These are phyloP conservation scores for Gardenia jasminoides DNA, from an alignment of 257 asterid genomes.

Conservation along the genomic window DNA sequence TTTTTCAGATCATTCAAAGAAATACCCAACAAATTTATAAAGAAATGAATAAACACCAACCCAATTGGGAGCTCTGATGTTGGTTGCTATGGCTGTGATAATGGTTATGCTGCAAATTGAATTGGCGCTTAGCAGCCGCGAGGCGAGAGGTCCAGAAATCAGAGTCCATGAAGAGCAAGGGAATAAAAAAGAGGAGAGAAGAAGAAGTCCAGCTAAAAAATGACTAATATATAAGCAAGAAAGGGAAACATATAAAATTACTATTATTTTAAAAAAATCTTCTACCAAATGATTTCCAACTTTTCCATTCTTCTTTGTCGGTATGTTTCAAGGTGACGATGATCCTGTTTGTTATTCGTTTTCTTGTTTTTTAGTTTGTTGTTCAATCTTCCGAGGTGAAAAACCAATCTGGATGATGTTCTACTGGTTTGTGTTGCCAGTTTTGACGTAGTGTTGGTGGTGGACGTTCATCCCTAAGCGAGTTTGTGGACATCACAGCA, in stretches of 20 bases:
- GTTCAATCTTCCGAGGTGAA: not conserved
- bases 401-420: not conserved
- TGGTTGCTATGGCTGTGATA: slow-evolving; percentile 24
- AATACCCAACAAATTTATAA: not conserved
- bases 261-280: not conserved
- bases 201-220: slow-evolving; percentile 17
- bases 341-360: not conserved
- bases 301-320: not conserved
- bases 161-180: slow-evolving; percentile 55
- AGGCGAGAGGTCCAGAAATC: slow-evolving; percentile 77
- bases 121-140: slow-evolving; percentile 77
- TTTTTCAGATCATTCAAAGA: not conserved
- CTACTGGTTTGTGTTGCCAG: too few species aligned
- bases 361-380: not conserved
- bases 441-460: slow-evolving; percentile 10
- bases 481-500: slow-evolving; percentile 3
- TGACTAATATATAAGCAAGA: not conserved
- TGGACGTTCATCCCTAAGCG: not conserved
- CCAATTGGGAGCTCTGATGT: slow-evolving; percentile 47
- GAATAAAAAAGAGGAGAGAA: slow-evolving; percentile 7
- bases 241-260: not conserved
- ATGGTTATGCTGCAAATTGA: slow-evolving; percentile 52
- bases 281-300: not conserved
- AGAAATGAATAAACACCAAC: slow-evolving; percentile 33
- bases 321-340: not conserved